A percentile compares a stretch with the other conserved stretches of the same genome.
These are phyloP conservation scores for Aspergillus phoenicis DNA, from an alignment of 2,329 filamentous ascomycete species.

Conservation along the genomic window DNA sequence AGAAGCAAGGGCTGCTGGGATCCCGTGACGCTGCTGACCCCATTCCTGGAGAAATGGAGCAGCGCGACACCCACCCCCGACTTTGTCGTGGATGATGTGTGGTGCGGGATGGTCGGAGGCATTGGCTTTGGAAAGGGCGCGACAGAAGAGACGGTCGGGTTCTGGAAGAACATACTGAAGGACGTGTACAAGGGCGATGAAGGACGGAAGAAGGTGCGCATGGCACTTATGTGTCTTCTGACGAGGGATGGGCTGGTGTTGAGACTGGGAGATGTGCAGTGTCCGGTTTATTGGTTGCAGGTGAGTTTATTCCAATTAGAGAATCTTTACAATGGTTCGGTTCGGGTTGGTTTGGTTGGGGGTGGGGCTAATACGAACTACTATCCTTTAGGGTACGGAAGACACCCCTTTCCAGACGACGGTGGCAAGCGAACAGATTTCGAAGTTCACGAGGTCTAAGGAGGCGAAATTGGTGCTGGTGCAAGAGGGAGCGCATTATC, in stretches of 20 bases:
- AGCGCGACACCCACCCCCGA: conserved; percentile 41
- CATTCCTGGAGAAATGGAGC: conserved; percentile 46
- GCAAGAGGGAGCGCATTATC: conserved; percentile 54
- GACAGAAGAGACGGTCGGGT: conserved; percentile 40
- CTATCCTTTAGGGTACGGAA: conserved; percentile 19
- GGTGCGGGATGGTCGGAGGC: conserved; percentile 50
- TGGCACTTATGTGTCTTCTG: conserved; percentile 54
- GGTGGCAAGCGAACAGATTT: conserved; percentile 47
- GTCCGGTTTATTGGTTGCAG: conserved; percentile 56
- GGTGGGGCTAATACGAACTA: neutral
- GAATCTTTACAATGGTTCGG: neutral
- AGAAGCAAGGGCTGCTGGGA: conserved; percentile 55
- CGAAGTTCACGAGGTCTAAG: conserved; percentile 48
- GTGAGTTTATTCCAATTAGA: conserved; percentile 31
- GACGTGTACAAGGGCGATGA: conserved; percentile 54
- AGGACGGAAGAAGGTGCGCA: conserved; percentile 49
- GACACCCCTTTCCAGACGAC: conserved; percentile 20
- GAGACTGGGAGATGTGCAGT: conserved; percentile 50
- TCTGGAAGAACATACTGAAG: conserved; percentile 50
- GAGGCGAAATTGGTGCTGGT: conserved; percentile 49
- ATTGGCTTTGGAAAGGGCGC: conserved; percentile 51
- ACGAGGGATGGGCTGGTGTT: conserved; percentile 53
- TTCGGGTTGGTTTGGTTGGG: neutral
- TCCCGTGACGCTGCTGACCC: conserved; percentile 35
- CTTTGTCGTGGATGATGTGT: conserved; percentile 47